phyloP scores from a whole-genome alignment of 805 yeast species.

The Tetrapisispora namnaoensis region DNA sequence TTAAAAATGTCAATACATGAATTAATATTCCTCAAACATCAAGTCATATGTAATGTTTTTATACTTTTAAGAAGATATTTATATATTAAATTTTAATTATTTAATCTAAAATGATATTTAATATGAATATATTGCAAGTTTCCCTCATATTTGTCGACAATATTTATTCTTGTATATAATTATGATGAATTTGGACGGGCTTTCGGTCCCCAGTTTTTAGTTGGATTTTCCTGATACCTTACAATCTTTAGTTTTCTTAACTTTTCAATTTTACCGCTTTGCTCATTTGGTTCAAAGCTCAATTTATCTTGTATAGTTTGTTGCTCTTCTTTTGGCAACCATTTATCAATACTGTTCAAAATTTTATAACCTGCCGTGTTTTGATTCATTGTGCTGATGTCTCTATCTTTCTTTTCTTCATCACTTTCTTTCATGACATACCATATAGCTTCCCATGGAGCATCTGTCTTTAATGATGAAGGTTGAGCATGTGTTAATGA shows the following conservation, averaged over 20 bases:
- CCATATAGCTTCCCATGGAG: slow-evolving; percentile 76
- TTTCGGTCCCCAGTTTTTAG: slow-evolving; percentile 96
- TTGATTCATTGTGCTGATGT: slow-evolving; percentile 32
- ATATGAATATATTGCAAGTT: too few species aligned
- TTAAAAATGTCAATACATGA: too few species aligned
- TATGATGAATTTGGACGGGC: slow-evolving; percentile 46
- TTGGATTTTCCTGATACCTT: slow-evolving; percentile 85
- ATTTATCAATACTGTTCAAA: slow-evolving; percentile 30
- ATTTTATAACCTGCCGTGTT: slow-evolving; percentile 54
- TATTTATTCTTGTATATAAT: background rate
- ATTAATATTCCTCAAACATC: too few species aligned
- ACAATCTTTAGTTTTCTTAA: slow-evolving; percentile 72
- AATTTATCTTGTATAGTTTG: slow-evolving; percentile 7
- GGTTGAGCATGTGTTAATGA: slow-evolving; percentile 86
- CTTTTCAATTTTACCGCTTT: slow-evolving; percentile 46
- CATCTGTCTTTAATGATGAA: slow-evolving; percentile 80
- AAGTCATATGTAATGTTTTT: too few species aligned
- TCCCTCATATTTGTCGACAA: too few species aligned
- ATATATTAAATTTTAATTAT: too few species aligned
- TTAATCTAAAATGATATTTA: too few species aligned
- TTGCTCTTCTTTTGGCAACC: slow-evolving; percentile 10
- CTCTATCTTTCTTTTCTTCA: slow-evolving; percentile 35
- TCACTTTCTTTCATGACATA: slow-evolving; percentile 54
- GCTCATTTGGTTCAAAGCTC: slow-evolving; percentile 53
- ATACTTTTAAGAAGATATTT: too few species aligned